Percentiles rank a stretch among this genome's conserved stretches.
Conservation (phyloP, 345 rosid species). For the Arabidopsis suecica region DNA sequence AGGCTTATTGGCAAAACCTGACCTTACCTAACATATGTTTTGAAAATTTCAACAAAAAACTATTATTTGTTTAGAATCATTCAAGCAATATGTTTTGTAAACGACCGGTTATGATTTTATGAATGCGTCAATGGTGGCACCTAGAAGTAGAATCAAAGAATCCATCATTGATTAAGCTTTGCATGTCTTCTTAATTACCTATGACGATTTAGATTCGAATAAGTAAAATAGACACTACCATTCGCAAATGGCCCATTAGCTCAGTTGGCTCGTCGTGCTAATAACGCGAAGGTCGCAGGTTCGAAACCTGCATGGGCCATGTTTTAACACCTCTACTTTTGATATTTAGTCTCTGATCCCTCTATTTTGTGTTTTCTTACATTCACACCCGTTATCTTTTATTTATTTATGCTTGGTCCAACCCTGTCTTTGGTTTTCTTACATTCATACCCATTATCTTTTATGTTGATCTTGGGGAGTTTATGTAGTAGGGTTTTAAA, state of each 20-base stretch:
- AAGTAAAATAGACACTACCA: no score
- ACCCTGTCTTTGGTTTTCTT: background rate
- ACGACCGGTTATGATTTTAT: no score
- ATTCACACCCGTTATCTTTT: background rate
- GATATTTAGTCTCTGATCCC: background rate
- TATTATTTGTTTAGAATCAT: background rate
- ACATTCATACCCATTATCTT: background rate
- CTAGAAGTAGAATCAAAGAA: no score
- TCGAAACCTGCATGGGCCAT: constrained; percentile 70
- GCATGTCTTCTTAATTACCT: no score
- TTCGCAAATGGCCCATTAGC: constrained; percentile 48
- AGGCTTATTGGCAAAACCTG: background rate
- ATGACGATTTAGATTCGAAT: no score
- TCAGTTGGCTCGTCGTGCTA: constrained; percentile 97
- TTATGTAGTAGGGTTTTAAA: constrained; percentile 32
- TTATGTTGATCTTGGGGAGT: background rate
- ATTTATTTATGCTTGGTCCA: no score
- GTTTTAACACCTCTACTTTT: no score
- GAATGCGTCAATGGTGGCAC: no score
- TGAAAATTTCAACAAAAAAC: background rate
- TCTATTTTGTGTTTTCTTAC: background rate
- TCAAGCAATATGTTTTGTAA: background rate
- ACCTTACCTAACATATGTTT: background rate
- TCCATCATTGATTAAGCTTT: no score
- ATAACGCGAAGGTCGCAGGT: constrained; percentile 93